These are phyloP conservation scores for Limtongozyma cylindracea DNA, from an alignment of 805 yeast genomes.

Conservation along the genomic window DNA sequence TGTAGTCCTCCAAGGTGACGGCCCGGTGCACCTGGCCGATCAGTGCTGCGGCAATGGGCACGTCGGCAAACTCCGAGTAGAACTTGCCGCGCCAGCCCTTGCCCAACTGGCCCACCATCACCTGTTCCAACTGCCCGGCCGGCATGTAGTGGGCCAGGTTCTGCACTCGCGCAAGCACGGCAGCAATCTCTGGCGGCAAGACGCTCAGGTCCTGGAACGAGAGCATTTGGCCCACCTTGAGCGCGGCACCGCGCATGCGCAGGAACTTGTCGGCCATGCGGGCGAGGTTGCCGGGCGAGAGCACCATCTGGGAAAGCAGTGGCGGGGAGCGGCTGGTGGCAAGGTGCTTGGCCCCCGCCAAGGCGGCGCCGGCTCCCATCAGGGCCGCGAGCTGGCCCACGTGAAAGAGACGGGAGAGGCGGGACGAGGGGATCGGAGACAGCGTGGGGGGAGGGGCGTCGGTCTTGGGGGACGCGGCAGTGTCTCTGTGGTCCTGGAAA, in stretches of 20 bases:
- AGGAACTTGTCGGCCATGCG: slow-evolving; percentile 70
- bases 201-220: slow-evolving; percentile 82
- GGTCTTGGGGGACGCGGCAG: too few species aligned
- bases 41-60: slow-evolving; percentile 92
- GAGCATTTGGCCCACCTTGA: slow-evolving; percentile 90
- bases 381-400: slow-evolving; percentile 86
- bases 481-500: too few species aligned
- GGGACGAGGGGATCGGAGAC: slow-evolving; percentile 72
- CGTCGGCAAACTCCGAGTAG: slow-evolving; percentile 55
- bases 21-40: slow-evolving; percentile 94
- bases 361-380: slow-evolving; percentile 62
- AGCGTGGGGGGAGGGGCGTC: too few species aligned
- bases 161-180: slow-evolving; percentile 63
- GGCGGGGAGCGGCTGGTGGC: slow-evolving; percentile 24
- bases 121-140: slow-evolving; percentile 58
- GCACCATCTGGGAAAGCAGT: slow-evolving; percentile 27
- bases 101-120: slow-evolving; percentile 54
- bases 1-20: slow-evolving; percentile 25
- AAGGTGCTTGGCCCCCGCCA: slow-evolving; percentile 48
- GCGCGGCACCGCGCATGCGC: slow-evolving; percentile 97
- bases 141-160: slow-evolving; percentile 97
- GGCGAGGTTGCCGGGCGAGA: slow-evolving; percentile 69
- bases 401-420: slow-evolving; percentile 77
- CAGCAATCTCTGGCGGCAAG: slow-evolving; percentile 65
- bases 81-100: slow-evolving; percentile 42